phyloP scores from a whole-genome alignment of 768 basidiomycete genomes.

The Fistulinella prunicolor region DNA sequence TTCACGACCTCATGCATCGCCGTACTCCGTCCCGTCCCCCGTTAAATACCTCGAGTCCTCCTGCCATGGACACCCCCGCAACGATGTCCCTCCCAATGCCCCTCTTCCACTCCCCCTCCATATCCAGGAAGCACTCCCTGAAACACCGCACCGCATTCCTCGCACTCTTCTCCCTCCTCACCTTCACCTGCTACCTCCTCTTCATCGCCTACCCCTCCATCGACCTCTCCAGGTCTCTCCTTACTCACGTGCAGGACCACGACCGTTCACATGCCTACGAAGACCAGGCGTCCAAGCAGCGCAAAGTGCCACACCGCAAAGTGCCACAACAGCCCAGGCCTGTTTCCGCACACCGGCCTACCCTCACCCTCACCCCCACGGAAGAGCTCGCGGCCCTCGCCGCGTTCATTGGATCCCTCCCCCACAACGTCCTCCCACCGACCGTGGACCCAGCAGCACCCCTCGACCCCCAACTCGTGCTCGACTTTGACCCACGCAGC shows the following conservation, averaged over 20 bases:
- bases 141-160: slow-evolving; percentile 54
- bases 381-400: slow-evolving; percentile 76
- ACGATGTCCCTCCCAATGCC: slow-evolving; percentile 34
- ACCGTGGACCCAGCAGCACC: slow-evolving; percentile 59
- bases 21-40: slow-evolving; percentile 23
- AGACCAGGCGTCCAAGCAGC: slow-evolving; percentile 7
- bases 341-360: slow-evolving; percentile 26
- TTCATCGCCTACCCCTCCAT: slow-evolving; percentile 45
- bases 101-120: slow-evolving; percentile 21
- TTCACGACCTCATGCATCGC: slow-evolving; percentile 15
- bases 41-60: slow-evolving; percentile 10
- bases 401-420: slow-evolving; percentile 68
- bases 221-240: slow-evolving; percentile 35
- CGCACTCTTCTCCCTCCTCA: slow-evolving; percentile 49
- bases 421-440: slow-evolving; percentile 71
- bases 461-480: slow-evolving; percentile 76
- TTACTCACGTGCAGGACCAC: slow-evolving; percentile 22
- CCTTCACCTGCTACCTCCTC: slow-evolving; percentile 54
- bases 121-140: slow-evolving; percentile 34
- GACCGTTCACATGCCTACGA: slow-evolving; percentile 2
- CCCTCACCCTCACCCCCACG: slow-evolving; percentile 45
- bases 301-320: slow-evolving; percentile 18
- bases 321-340: slow-evolving; percentile 9
- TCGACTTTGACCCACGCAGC: slow-evolving; percentile 79
- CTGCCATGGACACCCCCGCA: not conserved